A percentile compares a stretch with the other conserved stretches of the same genome.
These are phyloP conservation scores for Microascus cirrosus DNA, from an alignment of 2,329 filamentous ascomycete genomes.

Conservation along the genomic window DNA sequence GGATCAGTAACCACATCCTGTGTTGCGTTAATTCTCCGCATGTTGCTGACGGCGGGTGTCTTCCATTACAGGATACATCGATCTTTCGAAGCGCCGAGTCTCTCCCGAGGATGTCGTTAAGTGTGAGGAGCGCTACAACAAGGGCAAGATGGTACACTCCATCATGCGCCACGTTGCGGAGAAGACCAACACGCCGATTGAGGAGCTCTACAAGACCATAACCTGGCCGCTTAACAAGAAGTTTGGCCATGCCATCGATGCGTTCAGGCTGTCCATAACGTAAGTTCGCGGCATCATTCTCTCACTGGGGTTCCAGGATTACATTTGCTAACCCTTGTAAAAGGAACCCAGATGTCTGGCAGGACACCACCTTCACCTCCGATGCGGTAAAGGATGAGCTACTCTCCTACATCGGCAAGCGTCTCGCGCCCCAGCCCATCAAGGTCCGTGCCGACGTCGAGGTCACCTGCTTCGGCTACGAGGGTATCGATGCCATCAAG, in stretches of 20 bases:
- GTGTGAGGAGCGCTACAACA: constrained; percentile 99
- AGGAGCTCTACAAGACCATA: constrained; percentile 86
- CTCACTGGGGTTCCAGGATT: not conserved
- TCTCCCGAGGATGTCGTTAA: constrained; percentile 96
- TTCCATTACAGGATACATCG: constrained; percentile 60
- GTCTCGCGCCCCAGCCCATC: constrained; percentile 93
- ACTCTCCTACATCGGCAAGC: constrained; percentile 91
- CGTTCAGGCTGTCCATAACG: constrained; percentile 99
- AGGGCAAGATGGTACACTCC: constrained; percentile 98
- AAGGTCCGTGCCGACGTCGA: constrained; percentile 98
- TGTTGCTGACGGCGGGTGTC: not conserved
- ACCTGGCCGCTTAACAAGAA: constrained; percentile 97
- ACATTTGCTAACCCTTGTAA: not conserved
- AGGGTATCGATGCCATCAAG: constrained; percentile 98
- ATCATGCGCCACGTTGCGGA: constrained; percentile 99
- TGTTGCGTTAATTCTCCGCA: not conserved
- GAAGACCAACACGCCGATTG: constrained; percentile 90
- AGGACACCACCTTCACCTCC: constrained; percentile 80
- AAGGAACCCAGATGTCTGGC: constrained; percentile 92
- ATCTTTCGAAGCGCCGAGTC: constrained; percentile 96
- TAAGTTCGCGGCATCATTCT: constrained; percentile 29
- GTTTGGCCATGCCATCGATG: constrained; percentile 92
- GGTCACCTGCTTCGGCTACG: constrained; percentile 89
- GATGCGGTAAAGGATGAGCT: constrained; percentile 80
- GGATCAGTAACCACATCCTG: not conserved